A percentile compares a stretch with the other conserved stretches of the same genome.
Conservation (phyloP, 495 filamentous ascomycete species). For the Patellaria atrata region DNA sequence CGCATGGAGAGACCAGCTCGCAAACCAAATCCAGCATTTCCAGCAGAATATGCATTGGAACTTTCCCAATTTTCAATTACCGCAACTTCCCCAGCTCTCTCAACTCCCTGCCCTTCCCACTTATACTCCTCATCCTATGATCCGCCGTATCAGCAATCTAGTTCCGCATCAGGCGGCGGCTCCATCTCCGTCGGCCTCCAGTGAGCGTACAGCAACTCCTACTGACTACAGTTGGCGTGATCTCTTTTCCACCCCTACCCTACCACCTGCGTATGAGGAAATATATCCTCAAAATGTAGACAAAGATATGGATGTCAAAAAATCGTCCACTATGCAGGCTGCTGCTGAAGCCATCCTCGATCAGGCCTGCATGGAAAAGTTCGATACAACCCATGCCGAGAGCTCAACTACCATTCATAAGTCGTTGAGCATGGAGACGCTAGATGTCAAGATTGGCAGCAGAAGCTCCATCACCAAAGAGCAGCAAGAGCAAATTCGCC, state of each 20-base stretch:
- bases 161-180: conserved; percentile 40
- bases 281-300: conserved; percentile 48
- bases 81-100: conserved; percentile 42
- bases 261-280: conserved; percentile 69
- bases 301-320: conserved; percentile 39
- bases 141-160: conserved; percentile 59
- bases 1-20: conserved; percentile 62
- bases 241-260: conserved; percentile 37
- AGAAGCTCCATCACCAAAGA: conserved; percentile 44
- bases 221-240: conserved; percentile 55
- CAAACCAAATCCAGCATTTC: conserved; percentile 63
- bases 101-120: conserved; percentile 52
- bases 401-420: conserved; percentile 1
- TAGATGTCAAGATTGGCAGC: conserved; percentile 34
- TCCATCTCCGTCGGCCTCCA: conserved; percentile 27
- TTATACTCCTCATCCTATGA: conserved; percentile 58
- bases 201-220: conserved; percentile 5
- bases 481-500: conserved; percentile 56
- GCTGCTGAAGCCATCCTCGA: conserved; percentile 52
- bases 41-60: conserved; percentile 57
- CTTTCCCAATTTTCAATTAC: conserved; percentile 45
- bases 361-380: conserved; percentile 47
- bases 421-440: conserved; percentile 3
- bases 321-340: conserved; percentile 43
- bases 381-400: conserved; percentile 17